Evolutionary conservation across 2,329 filamentous ascomycete genomes (phyloP).

Genomic region (Fusarium keratoplasticum): DNA sequence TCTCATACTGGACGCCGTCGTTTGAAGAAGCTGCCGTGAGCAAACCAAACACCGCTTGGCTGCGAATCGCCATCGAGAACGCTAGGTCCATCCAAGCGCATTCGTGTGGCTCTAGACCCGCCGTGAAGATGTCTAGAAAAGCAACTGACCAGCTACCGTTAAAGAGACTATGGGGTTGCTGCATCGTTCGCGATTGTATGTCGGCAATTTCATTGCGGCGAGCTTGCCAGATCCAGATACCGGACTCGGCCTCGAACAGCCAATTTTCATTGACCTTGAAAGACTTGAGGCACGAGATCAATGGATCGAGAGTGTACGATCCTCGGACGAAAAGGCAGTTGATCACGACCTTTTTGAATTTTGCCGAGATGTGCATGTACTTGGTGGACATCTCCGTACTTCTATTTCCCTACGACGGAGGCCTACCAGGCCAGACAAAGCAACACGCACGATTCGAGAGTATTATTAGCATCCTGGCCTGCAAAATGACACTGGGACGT

Average conservation of each 20-base stretch:
- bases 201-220: background rate
- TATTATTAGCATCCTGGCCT: background rate
- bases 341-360: background rate
- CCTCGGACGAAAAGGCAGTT: background rate
- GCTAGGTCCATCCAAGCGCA: background rate
- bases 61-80: too few relatives aligned
- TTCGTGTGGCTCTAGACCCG: background rate
- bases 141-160: background rate
- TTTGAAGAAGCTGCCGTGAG: too few relatives aligned
- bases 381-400: background rate
- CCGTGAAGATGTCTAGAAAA: background rate
- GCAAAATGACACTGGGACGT: background rate
- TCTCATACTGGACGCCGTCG: too few relatives aligned
- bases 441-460: background rate
- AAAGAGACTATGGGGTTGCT: background rate
- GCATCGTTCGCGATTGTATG: background rate
- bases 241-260: background rate
- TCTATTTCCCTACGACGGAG: background rate
- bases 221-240: background rate
- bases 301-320: background rate
- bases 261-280: background rate
- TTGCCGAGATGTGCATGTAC: background rate
- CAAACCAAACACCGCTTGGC: too few relatives aligned
- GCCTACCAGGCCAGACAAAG: background rate
- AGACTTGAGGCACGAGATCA: background rate